phyloP scores from a whole-genome alignment of 2,329 filamentous ascomycete species.

The Cyphellophora europaea region DNA sequence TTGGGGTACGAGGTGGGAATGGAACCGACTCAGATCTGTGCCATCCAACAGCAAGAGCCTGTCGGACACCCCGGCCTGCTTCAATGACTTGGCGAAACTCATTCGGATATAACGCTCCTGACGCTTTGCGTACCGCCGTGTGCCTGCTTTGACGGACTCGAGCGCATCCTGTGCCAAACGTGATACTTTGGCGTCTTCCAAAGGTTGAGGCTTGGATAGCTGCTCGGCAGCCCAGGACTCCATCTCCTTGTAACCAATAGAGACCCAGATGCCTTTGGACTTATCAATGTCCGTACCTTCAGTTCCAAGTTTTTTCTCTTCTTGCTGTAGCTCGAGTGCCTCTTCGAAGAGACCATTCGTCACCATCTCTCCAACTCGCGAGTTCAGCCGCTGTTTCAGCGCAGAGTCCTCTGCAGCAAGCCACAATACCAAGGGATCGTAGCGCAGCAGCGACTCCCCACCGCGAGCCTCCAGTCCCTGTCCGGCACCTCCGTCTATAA shows the following conservation, averaged over 20 bases:
- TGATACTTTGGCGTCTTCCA: constrained; percentile 43
- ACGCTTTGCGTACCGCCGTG: constrained; percentile 75
- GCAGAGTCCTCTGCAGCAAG: constrained; percentile 63
- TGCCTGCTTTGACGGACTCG: constrained; percentile 71
- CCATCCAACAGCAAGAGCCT: constrained; percentile 74
- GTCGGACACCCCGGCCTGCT: constrained; percentile 41
- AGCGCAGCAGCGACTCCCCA: constrained; percentile 36
- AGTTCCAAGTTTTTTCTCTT: constrained; percentile 24
- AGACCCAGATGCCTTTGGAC: constrained; percentile 85
- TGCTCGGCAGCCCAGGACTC: constrained; percentile 50
- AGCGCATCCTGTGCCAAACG: constrained; percentile 38
- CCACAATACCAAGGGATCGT: constrained; percentile 70
- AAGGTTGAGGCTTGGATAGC: constrained; percentile 13
- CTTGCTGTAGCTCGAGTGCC: constrained; percentile 32
- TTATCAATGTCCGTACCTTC: constrained; percentile 54
- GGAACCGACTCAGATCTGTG: constrained; percentile 56
- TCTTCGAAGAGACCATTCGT: constrained; percentile 54
- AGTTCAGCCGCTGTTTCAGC: constrained; percentile 62
- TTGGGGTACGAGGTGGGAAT: constrained; percentile 52
- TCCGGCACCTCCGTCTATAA: constrained; percentile 9
- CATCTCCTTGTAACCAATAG: constrained; percentile 93
- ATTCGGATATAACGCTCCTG: constrained; percentile 81
- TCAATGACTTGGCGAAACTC: constrained; percentile 65
- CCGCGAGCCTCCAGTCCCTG: constrained; percentile 7
- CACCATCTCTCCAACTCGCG: constrained; percentile 78